Conservation (phyloP, 768 basidiomycete genomes). For the Tulasnella sp. region DNA sequence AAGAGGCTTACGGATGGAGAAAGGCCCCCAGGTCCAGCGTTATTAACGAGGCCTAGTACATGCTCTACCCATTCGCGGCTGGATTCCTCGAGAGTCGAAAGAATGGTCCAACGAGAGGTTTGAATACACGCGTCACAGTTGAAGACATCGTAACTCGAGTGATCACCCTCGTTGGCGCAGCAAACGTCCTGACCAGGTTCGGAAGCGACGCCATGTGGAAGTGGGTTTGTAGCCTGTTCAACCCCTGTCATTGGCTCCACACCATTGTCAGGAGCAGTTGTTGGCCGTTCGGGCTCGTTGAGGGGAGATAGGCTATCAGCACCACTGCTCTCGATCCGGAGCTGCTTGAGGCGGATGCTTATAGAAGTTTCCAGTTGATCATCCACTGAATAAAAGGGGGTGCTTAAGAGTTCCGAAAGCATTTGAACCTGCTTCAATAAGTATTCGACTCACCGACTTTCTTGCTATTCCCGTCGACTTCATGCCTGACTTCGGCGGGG, state of each 20-base stretch:
- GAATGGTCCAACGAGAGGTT: constrained; percentile 24
- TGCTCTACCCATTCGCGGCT: constrained; percentile 23
- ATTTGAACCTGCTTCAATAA: background rate
- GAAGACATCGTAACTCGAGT: constrained; percentile 20
- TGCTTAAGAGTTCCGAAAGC: background rate
- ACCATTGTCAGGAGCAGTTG: constrained; percentile 25
- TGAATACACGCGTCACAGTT: constrained; percentile 33
- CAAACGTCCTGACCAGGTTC: background rate
- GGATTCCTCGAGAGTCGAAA: constrained; percentile 23
- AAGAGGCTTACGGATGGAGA: background rate
- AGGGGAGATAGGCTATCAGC: constrained; percentile 16
- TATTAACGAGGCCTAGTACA: background rate
- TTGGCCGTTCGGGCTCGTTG: constrained; percentile 11
- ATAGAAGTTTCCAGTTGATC: constrained; percentile 73
- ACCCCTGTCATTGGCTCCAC: constrained; percentile 26
- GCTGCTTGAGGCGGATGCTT: constrained; percentile 35
- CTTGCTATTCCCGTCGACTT: constrained; percentile 79
- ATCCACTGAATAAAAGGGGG: constrained; percentile 46
- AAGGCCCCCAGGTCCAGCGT: background rate
- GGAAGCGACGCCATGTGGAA: background rate
- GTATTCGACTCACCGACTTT: constrained; percentile 55
- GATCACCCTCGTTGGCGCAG: background rate
- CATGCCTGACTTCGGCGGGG: constrained; percentile 46
- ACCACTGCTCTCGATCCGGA: constrained; percentile 25
- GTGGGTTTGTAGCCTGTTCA: background rate